These are phyloP conservation scores for Exophiala xenobiotica DNA, from an alignment of 2,329 filamentous ascomycete species.

Conservation along the genomic window DNA sequence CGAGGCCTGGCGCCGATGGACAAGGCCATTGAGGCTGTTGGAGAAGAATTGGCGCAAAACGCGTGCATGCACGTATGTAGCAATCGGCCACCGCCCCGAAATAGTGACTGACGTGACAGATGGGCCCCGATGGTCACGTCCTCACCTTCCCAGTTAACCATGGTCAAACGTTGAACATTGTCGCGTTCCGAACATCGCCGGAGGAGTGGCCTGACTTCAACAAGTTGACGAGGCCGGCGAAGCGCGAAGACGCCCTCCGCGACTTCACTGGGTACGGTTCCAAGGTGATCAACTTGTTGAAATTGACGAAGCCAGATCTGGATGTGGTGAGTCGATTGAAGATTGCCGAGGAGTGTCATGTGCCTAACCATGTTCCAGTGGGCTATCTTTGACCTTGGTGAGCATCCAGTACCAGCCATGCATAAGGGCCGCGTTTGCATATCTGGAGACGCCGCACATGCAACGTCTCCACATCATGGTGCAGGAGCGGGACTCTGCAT, in stretches of 20 bases:
- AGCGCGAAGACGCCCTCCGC: conserved; percentile 27
- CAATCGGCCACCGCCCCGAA: too few relatives aligned
- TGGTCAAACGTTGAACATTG: conserved; percentile 58
- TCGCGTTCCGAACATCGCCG: conserved; percentile 47
- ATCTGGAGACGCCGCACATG: conserved; percentile 42
- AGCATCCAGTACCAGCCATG: conserved; percentile 38
- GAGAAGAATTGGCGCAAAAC: conserved; percentile 50
- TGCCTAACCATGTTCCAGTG: conserved; percentile 31
- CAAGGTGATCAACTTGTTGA: conserved; percentile 3
- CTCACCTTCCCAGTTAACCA: conserved; percentile 62
- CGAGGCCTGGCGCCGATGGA: conserved; percentile 62
- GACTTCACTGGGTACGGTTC: conserved; percentile 24
- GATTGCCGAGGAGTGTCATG: background rate
- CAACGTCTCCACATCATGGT: conserved; percentile 43
- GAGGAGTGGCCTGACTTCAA: conserved; percentile 42
- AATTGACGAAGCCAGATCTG: background rate
- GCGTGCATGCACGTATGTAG: conserved; percentile 40
- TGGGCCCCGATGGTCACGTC: conserved; percentile 60
- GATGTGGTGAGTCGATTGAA: background rate
- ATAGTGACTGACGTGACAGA: conserved; percentile 42
- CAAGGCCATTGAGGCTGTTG: conserved; percentile 50
- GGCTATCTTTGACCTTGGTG: conserved; percentile 41
- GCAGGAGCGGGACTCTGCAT: conserved; percentile 36
- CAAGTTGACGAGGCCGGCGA: conserved; percentile 40
- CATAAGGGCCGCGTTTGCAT: conserved; percentile 36